Conservation (phyloP, 139 green algal genomes). For the Chlamydomonas urium region DNA sequence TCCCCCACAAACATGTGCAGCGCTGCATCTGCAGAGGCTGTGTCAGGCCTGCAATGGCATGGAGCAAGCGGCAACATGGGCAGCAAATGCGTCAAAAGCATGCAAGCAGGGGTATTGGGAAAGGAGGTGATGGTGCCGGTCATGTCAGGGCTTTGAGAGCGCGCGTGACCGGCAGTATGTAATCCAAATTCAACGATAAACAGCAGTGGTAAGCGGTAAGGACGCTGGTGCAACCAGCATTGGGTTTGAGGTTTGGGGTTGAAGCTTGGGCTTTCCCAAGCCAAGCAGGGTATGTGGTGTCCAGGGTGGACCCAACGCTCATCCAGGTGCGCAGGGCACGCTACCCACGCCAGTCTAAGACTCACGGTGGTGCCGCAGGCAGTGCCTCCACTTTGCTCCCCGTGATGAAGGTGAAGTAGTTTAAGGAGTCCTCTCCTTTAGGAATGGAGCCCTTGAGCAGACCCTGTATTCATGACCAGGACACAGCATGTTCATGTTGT, state of each 20-base stretch:
- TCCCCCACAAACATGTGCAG: conserved; percentile 9
- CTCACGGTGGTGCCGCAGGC: conserved; percentile 6
- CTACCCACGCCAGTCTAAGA: background rate
- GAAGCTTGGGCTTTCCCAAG: too few species aligned
- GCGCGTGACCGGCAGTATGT: too few species aligned
- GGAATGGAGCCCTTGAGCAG: conserved; percentile 33
- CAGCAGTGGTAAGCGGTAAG: background rate
- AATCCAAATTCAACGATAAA: too few species aligned
- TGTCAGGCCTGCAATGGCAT: background rate
- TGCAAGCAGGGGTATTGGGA: background rate
- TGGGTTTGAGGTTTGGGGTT: too few species aligned
- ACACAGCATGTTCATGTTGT: background rate
- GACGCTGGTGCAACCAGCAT: background rate
- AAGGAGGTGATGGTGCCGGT: too few species aligned
- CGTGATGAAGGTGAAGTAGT: conserved; percentile 31
- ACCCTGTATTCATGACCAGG: conserved; percentile 12
- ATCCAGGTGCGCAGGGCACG: background rate
- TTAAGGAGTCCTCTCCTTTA: conserved; percentile 27
- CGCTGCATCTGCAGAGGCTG: background rate
- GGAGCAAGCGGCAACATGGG: background rate
- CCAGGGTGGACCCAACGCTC: too few species aligned
- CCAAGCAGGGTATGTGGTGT: too few species aligned
- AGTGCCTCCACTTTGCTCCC: conserved; percentile 23
- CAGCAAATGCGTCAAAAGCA: background rate
- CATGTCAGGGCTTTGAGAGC: background rate